Evolutionary conservation across 2,329 filamentous ascomycete genomes (phyloP), one percentile per base, ranked within the genome.

Genomic region (Calonectria pteridis): DNA sequence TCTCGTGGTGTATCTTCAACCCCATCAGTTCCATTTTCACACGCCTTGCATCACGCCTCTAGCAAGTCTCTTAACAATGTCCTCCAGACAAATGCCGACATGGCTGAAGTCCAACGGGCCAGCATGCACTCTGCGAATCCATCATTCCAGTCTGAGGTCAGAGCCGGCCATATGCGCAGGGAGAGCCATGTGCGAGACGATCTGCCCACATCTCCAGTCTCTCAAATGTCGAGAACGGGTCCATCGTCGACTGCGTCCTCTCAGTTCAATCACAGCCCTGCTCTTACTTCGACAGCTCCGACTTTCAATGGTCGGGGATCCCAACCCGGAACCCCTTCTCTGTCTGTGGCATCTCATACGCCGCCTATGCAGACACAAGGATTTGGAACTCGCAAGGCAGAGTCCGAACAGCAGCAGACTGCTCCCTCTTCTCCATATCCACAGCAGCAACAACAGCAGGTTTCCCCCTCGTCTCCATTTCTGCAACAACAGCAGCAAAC

Each of bases 161-260:
- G 72, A 29, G 26, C 69, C 59, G 63, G 59, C 6, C 76, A 72
- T 31, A 55, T 67, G 23, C 68, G 67, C 18, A 28, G 67, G 2
- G 75, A 76, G 23, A 74, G 71, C 28, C n/a, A 35, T 28, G 49
- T 55, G 58, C 64, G 68, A 66, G 73, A 77, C 20, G 71, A 74
- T 23, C 70, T 79, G 49, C 78, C 79, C 9, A 69, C 75, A 26
- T 81, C 79, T 43, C 79, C 79, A 26, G 72, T 80, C 7, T 81
- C 79, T 20, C 77, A 78, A 23, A n/a, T 67, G 46, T 78, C 79
- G 23, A 80, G 72, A 46, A 76, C 76, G 14, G 75, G 76, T 4
- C 76, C 79, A 1, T 74, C 78, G 23, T 81, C 79, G 9, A 73
- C 80, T 14, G 77, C 78, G 26, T 80, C 79, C n/a, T 77, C 78